A percentile compares a stretch with the other conserved stretches of the same genome.
These are phyloP conservation scores for Solanum chmielewskii DNA, from an alignment of 257 asterid genomes.

Conservation along the genomic window DNA sequence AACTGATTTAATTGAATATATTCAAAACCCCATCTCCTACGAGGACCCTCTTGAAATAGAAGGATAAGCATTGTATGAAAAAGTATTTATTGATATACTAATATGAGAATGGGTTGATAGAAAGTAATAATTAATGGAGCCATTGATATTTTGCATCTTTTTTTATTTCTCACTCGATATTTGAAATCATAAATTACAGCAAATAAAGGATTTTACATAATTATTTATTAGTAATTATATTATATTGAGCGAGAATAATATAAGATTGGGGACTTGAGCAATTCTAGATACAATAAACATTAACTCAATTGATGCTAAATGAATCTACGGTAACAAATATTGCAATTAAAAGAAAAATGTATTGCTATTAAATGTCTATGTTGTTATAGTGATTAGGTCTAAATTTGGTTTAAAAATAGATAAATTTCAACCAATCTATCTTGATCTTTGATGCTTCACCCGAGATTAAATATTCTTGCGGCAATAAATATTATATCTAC, in stretches of 20 bases:
- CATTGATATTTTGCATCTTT: background rate
- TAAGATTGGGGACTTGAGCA: rapidly evolving
- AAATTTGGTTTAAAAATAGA: too few relatives aligned
- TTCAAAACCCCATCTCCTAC: background rate
- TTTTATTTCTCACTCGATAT: background rate
- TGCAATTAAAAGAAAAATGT: too few relatives aligned
- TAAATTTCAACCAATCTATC: too few relatives aligned
- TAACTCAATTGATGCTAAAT: background rate
- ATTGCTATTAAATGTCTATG: too few relatives aligned
- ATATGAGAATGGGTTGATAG: background rate
- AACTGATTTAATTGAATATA: background rate
- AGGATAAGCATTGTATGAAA: background rate
- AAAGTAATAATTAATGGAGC: background rate
- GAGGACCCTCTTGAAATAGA: background rate
- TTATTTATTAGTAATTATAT: too few relatives aligned
- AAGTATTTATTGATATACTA: background rate
- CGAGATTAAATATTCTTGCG: too few relatives aligned
- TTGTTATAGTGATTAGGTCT: too few relatives aligned
- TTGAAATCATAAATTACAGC: rapidly evolving
- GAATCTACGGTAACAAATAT: too few relatives aligned
- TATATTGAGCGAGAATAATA: background rate
- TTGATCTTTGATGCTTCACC: too few relatives aligned
- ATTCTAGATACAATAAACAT: background rate
- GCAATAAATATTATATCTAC: too few relatives aligned
- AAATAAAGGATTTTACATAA: too few relatives aligned